Percentiles rank a stretch among this genome's conserved stretches.
Conservation (phyloP, 2,329 filamentous ascomycete genomes). For the Curvularia lunata region DNA sequence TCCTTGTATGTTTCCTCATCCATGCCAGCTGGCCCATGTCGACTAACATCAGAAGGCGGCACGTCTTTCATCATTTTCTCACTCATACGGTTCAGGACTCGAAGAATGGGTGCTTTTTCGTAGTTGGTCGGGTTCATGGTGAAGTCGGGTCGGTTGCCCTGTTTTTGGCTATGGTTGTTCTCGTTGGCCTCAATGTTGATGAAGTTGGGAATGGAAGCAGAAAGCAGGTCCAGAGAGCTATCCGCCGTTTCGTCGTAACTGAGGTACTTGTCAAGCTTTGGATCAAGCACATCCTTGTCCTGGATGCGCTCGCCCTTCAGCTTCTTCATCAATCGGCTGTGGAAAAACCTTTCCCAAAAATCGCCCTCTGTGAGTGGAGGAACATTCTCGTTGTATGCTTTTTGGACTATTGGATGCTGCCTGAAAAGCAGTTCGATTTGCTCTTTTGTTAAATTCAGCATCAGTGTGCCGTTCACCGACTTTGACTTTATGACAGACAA, state of each 20-base stretch:
- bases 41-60: constrained; percentile 75
- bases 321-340: constrained; percentile 87
- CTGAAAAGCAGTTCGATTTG: constrained; percentile 92
- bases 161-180: constrained; percentile 86
- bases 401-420: constrained; percentile 88
- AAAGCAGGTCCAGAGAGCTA: constrained; percentile 52
- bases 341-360: constrained; percentile 95
- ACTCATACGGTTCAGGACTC: constrained; percentile 86
- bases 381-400: constrained; percentile 92
- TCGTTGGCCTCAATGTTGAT: constrained; percentile 95
- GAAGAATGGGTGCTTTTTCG: constrained; percentile 85
- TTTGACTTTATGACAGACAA: constrained; percentile 86
- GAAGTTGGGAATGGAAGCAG: constrained; percentile 79
- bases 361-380: constrained; percentile 74
- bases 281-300: constrained; percentile 77
- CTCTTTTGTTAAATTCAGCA: constrained; percentile 85
- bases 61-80: constrained; percentile 93
- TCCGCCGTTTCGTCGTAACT: constrained; percentile 69
- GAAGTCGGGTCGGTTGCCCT: constrained; percentile 84
- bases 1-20: constrained; percentile 77
- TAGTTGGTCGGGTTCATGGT: constrained; percentile 82
- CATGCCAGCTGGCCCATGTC: constrained; percentile 68
- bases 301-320: constrained; percentile 86
- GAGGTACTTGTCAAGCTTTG: constrained; percentile 85
- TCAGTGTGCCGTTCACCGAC: constrained; percentile 70